A percentile compares a stretch with the other conserved stretches of the same genome.
phyloP scores from a whole-genome alignment of 176 grass and related monocot genomes.

The Aegilops longissima region DNA sequence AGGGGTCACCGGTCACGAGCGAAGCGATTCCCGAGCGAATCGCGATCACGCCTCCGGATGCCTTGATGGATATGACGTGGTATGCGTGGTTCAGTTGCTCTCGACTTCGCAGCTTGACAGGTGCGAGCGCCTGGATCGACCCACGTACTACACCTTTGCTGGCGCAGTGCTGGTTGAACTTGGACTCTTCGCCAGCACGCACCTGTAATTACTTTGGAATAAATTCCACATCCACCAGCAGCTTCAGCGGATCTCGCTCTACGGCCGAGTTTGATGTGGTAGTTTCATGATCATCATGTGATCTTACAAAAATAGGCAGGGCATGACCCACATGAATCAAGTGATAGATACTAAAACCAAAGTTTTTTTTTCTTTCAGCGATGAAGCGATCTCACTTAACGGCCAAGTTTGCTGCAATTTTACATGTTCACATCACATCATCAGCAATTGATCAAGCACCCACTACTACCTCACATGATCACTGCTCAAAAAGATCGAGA shows the following conservation, averaged over 20 bases:
- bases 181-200: slow-evolving; percentile 18
- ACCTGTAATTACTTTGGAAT: neutral
- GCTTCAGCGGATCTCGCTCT: neutral
- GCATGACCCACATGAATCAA: neutral
- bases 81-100: neutral
- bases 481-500: neutral
- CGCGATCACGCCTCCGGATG: neutral
- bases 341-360: neutral
- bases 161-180: slow-evolving; percentile 16
- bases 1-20: neutral
- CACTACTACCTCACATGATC: neutral
- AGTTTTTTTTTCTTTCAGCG: too few species aligned
- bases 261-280: neutral
- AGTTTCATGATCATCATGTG: neutral
- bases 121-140: neutral
- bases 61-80: neutral
- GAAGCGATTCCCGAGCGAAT: neutral
- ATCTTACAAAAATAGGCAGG: neutral
- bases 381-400: too few species aligned
- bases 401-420: neutral
- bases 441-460: neutral
- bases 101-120: neutral
- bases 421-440: neutral
- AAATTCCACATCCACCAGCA: neutral
- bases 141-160: neutral